A percentile compares a stretch with the other conserved stretches of the same genome.
Conservation (phyloP, 192 early-diverging fungal species). For the Rhizoclosmatium globosum region DNA sequence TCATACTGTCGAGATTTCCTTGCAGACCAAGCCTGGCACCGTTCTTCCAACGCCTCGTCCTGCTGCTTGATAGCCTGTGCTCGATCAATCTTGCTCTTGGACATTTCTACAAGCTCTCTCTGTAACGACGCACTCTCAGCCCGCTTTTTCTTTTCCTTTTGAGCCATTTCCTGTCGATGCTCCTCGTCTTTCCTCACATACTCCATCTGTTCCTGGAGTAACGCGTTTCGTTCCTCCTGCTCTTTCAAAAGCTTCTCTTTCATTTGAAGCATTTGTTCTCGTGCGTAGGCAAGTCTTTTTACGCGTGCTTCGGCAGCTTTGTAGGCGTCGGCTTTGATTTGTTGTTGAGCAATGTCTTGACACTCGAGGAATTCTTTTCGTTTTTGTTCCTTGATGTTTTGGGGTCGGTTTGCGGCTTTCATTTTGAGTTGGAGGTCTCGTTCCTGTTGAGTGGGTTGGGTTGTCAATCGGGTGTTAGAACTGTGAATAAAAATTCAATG, state of each 20-base stretch:
- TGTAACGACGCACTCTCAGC: constrained; percentile 2
- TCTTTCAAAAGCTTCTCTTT: constrained; percentile 7
- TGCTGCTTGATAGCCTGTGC: not conserved
- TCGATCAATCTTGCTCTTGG: not conserved
- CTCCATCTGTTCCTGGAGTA: constrained; percentile 4
- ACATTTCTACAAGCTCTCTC: constrained; percentile 27
- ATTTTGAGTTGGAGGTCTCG: constrained; percentile 48
- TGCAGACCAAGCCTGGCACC: constrained; percentile 42
- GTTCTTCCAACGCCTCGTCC: constrained; percentile 33
- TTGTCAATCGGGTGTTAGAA: not conserved
- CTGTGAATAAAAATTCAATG: not conserved
- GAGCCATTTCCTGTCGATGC: not conserved
- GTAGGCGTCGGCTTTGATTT: constrained; percentile 26
- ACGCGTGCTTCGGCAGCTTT: constrained; percentile 14
- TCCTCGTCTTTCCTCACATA: constrained; percentile 10
- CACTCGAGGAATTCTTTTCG: not conserved
- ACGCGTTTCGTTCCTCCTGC: constrained; percentile 1
- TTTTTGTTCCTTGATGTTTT: not conserved
- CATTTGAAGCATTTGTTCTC: constrained; percentile 27
- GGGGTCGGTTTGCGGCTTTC: constrained; percentile 25
- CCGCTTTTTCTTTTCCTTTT: not conserved
- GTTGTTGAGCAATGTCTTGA: constrained; percentile 4
- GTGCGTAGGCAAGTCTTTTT: not conserved
- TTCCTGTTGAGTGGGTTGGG: constrained; percentile 36
- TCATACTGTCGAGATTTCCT: constrained; percentile 43